Evolutionary conservation across 441 rosid species (phyloP), one percentile per base, ranked within the genome.

Genomic region (Viola pubescens): DNA sequence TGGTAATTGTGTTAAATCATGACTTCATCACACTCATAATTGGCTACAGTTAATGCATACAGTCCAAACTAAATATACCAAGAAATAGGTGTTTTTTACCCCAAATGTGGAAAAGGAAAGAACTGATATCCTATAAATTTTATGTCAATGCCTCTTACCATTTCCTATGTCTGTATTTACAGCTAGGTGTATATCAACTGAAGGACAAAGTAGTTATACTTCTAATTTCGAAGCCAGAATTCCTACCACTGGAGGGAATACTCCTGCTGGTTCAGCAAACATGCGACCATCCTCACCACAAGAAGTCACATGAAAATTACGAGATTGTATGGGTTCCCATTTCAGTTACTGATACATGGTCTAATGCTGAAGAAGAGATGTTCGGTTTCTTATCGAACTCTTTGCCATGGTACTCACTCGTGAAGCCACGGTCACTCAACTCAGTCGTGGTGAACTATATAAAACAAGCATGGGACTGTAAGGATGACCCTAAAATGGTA

Each of bases 261-360:
- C 68, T 80, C 62, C 77, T 84, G 53, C 80, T 88, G 12, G 75
- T 80, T 57, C 89, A 86, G 53, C 94, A 79, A 67, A 69, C 83
- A 66, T 71, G 79, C 12, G 78, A 80, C 58, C 75, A 73, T 66
- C 81, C 81, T 3, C 52, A 68, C 44, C 75, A 64, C 47, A 64
- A 67, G 57, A 71, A 66, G 48, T 54, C 73, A 14, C 68, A 81
- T 54, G 73, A 62, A 61, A 65, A 58, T 56, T 89, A 81, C 14
- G 84, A 75, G 37, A 73, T 88, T 41, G 49, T 91, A 46, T 91
- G 91, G 96, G 42, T 82, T 60, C 91, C 94, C 9, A 75, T 88
- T 57, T 67, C 82, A 52, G 39, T 51, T 42, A 79, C 85, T 8
- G 65, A 68, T 11, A 58, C 61, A 26, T 91, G 96, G 97, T 86